Percentiles rank a stretch among this genome's conserved stretches.
Evolutionary conservation across 2,329 filamentous ascomycete species (phyloP).

Genomic region (Aspergillus udagawae): DNA sequence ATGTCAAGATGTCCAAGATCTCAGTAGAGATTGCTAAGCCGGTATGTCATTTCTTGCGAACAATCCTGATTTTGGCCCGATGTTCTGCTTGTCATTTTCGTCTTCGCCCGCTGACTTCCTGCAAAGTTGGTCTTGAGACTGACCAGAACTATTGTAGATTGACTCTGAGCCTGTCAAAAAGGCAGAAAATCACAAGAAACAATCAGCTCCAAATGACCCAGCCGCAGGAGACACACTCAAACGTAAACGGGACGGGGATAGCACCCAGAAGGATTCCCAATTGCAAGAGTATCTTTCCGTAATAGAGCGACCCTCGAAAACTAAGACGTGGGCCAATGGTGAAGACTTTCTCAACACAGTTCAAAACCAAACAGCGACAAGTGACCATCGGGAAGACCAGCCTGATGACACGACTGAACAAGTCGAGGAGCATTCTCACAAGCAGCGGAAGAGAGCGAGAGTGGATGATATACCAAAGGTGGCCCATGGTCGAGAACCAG

Average conservation of each 20-base stretch:
- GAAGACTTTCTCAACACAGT: slow-evolving; percentile 33
- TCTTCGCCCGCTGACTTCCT: slow-evolving; percentile 33
- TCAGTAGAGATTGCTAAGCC: slow-evolving; percentile 82
- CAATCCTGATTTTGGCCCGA: slow-evolving; percentile 11
- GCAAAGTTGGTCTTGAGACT: slow-evolving; percentile 38
- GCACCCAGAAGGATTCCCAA: slow-evolving; percentile 69
- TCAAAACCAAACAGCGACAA: slow-evolving; percentile 15
- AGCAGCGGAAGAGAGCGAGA: slow-evolving; percentile 41
- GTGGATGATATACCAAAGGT: slow-evolving; percentile 1
- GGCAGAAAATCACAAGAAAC: slow-evolving; percentile 20
- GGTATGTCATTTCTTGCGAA: slow-evolving; percentile 47
- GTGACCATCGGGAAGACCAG: slow-evolving; percentile 19
- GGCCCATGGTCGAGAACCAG: slow-evolving; percentile 7
- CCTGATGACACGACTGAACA: slow-evolving; percentile 15
- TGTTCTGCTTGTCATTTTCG: slow-evolving; percentile 15
- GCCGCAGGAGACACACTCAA: slow-evolving; percentile 31
- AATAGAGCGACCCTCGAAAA: slow-evolving; percentile 67
- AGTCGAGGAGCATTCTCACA: slow-evolving; percentile 35
- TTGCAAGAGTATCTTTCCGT: slow-evolving; percentile 80
- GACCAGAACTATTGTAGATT: slow-evolving; percentile 38
- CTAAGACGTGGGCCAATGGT: slow-evolving; percentile 60
- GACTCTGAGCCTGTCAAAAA: slow-evolving; percentile 31
- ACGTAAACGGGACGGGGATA: slow-evolving; percentile 45
- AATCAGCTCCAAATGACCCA: slow-evolving; percentile 15
- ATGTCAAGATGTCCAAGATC: slow-evolving; percentile 94